A percentile compares a stretch with the other conserved stretches of the same genome.
Evolutionary conservation across 2,329 filamentous ascomycete genomes (phyloP).

Genomic region (Chaetomium olivaceum): DNA sequence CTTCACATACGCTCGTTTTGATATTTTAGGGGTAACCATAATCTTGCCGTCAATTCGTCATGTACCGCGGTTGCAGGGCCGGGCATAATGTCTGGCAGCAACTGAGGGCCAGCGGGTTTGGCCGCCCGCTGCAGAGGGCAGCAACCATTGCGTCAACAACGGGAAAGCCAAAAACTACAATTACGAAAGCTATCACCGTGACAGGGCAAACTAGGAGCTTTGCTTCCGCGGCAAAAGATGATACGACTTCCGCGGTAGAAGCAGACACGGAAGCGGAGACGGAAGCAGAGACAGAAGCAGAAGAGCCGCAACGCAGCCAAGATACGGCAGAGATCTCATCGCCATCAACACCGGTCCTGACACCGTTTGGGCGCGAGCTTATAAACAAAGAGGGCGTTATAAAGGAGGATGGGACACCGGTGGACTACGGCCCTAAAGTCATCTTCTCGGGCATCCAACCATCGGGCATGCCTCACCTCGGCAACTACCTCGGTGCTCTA

Average conservation of each 20-base stretch:
- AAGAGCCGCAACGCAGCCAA: background rate
- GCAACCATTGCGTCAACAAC: background rate
- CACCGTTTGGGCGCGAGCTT: too few relatives aligned
- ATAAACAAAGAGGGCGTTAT: too few relatives aligned
- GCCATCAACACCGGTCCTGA: background rate
- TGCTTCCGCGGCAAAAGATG: background rate
- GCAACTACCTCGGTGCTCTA: slow-evolving; percentile 91
- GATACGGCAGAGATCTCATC: background rate
- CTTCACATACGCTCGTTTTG: background rate
- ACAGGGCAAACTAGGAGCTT: background rate
- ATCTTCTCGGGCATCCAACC: slow-evolving; percentile 98
- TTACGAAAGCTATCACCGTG: background rate
- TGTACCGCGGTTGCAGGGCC: slow-evolving; percentile 15
- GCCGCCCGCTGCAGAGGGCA: background rate
- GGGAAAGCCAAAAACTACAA: background rate
- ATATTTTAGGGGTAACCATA: background rate
- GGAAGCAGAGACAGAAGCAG: too few relatives aligned
- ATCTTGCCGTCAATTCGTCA: background rate
- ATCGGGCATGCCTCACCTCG: slow-evolving; percentile 88
- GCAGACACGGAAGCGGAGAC: background rate
- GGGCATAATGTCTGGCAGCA: slow-evolving; percentile 14
- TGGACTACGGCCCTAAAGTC: slow-evolving; percentile 34
- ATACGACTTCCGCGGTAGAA: background rate
- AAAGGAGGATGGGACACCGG: background rate
- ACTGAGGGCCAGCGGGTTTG: background rate